Conservation (phyloP, 2,329 filamentous ascomycete genomes). For the Hymenoscyphus fraxineus region DNA sequence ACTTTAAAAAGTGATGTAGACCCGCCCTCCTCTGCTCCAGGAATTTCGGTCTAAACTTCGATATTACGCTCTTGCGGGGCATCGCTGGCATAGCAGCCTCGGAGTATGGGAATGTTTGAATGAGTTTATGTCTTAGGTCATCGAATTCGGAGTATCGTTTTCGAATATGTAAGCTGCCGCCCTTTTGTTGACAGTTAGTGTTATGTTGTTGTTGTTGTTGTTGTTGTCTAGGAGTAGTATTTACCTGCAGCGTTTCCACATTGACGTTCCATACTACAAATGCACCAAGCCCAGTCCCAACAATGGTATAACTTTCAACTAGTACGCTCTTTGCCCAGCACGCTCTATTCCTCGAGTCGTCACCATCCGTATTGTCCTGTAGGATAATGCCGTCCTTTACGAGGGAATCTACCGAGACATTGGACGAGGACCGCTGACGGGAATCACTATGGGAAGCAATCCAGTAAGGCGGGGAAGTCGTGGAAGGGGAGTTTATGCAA, state of each 20-base stretch:
- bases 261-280: slow-evolving; percentile 94
- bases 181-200: slow-evolving; percentile 39
- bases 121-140: slow-evolving; percentile 68
- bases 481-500: slow-evolving; percentile 17
- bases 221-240: slow-evolving; percentile 22
- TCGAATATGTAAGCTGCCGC: slow-evolving; percentile 57
- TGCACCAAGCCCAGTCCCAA: slow-evolving; percentile 56
- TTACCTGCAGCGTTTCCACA: slow-evolving; percentile 78
- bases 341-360: slow-evolving; percentile 50
- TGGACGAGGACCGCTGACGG: slow-evolving; percentile 37
- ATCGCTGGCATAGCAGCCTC: slow-evolving; percentile 82
- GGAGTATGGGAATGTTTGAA: slow-evolving; percentile 79
- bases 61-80: slow-evolving; percentile 87
- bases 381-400: slow-evolving; percentile 54
- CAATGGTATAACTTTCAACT: slow-evolving; percentile 53
- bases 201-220: no score
- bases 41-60: slow-evolving; percentile 79
- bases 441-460: slow-evolving; percentile 32
- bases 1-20: slow-evolving; percentile 92
- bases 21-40: slow-evolving; percentile 79
- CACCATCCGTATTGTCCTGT: slow-evolving; percentile 51
- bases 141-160: slow-evolving; percentile 93
- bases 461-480: slow-evolving; percentile 41
- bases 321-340: slow-evolving; percentile 64
- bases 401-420: slow-evolving; percentile 46